phyloP scores from a whole-genome alignment of 2,329 filamentous ascomycete genomes.

The Diaporthe sp. region DNA sequence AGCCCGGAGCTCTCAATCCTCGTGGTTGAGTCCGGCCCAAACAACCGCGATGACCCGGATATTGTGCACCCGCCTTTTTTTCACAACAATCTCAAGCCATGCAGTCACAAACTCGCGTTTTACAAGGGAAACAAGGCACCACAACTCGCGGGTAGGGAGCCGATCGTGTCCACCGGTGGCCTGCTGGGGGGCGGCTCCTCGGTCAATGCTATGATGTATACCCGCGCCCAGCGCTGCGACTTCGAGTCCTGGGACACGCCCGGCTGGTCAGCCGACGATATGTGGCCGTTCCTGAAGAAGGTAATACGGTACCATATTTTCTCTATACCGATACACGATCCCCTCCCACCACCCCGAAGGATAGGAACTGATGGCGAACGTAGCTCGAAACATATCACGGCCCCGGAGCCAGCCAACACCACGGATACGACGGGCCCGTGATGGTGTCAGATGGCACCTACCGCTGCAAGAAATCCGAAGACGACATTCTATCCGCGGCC shows the following conservation, averaged over 20 bases:
- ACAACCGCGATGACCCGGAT: conserved; percentile 61
- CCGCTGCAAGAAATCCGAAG: conserved; percentile 47
- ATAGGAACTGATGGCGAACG: background rate
- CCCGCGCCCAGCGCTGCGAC: conserved; percentile 44
- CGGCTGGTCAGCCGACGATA: conserved; percentile 40
- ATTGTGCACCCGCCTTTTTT: conserved; percentile 62
- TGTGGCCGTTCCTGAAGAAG: conserved; percentile 63
- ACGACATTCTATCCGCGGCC: conserved; percentile 58
- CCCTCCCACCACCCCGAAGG: background rate
- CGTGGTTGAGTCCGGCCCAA: conserved; percentile 64
- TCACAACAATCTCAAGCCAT: conserved; percentile 56
- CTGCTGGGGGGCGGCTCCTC: conserved; percentile 62
- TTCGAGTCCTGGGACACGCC: conserved; percentile 41
- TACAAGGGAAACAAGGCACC: conserved; percentile 58
- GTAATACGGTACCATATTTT: background rate
- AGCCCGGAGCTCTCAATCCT: conserved; percentile 61
- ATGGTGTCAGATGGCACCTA: conserved; percentile 59
- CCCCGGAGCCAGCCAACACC: conserved; percentile 43
- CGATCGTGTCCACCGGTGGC: conserved; percentile 51
- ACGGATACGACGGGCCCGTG: conserved; percentile 59
- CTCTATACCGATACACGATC: background rate
- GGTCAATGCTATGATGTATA: conserved; percentile 56
- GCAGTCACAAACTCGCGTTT: conserved; percentile 55
- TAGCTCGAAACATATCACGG: conserved; percentile 40
- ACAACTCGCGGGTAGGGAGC: conserved; percentile 55